Evolutionary conservation across 345 rosid genomes (phyloP).

Genomic region (Kandelia obovata): DNA sequence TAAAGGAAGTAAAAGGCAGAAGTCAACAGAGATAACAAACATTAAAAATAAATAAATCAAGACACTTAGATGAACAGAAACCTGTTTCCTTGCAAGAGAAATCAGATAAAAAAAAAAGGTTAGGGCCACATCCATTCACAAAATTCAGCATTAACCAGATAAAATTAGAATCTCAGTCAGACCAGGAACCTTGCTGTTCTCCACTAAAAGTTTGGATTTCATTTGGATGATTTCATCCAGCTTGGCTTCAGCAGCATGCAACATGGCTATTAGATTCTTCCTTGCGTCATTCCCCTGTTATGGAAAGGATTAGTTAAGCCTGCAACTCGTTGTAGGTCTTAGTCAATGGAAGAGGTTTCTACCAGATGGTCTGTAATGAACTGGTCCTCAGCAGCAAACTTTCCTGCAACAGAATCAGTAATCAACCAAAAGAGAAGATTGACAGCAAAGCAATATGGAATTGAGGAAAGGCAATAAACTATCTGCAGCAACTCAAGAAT

Average conservation of each 20-base stretch:
- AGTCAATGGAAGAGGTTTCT: conserved; percentile 5
- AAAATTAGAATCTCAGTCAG: not conserved
- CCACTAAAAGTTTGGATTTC: conserved; percentile 39
- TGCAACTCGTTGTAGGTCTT: conserved; percentile 1
- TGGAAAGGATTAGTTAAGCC: conserved; percentile 13
- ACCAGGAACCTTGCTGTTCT: conserved; percentile 50
- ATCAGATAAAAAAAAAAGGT: not conserved
- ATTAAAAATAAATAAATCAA: not conserved
- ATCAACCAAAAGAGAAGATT: not conserved
- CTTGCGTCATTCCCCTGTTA: conserved; percentile 33
- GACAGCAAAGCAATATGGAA: too few relatives aligned
- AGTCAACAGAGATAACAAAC: not conserved
- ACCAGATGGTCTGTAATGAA: conserved; percentile 20
- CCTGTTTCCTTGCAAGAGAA: not conserved
- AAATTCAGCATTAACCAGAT: too few relatives aligned
- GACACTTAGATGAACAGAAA: not conserved
- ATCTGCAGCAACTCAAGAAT: not conserved
- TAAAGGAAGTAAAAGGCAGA: conserved; percentile 4
- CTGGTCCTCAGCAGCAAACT: conserved; percentile 11
- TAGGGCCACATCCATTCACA: too few relatives aligned
- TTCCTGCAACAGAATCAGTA: conserved; percentile 26
- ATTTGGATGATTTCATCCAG: conserved; percentile 40
- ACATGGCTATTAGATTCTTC: conserved; percentile 29
- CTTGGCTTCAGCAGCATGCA: conserved; percentile 51
- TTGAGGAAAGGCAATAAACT: not conserved